Conservation (phyloP, 345 rosid species). For the Aquilaria sinensis region DNA sequence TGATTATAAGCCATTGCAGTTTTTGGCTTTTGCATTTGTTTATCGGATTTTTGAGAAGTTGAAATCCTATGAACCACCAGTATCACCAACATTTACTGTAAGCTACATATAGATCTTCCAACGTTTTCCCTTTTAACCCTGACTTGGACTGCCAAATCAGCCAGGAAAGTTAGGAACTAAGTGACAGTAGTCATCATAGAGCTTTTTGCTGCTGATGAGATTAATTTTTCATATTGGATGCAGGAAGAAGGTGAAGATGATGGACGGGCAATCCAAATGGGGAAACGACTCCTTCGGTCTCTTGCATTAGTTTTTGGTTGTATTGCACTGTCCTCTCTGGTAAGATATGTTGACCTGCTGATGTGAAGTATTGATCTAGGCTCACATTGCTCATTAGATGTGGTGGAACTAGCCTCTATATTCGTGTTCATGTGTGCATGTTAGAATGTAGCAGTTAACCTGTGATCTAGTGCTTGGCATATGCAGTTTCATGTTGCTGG, state of each 20-base stretch:
- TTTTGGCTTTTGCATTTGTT: slow-evolving; percentile 85
- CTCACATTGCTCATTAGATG: too few species aligned
- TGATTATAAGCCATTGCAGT: slow-evolving; percentile 92
- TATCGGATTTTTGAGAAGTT: slow-evolving; percentile 90
- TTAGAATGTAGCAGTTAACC: too few species aligned
- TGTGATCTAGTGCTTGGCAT: too few species aligned
- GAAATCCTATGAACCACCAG: slow-evolving; percentile 72
- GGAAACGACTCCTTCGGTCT: slow-evolving; percentile 85
- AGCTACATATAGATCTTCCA: slow-evolving; percentile 14
- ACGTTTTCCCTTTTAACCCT: not conserved
- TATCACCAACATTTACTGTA: slow-evolving; percentile 65
- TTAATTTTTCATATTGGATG: slow-evolving; percentile 25
- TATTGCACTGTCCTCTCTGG: slow-evolving; percentile 82
- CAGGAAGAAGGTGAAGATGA: slow-evolving; percentile 95
- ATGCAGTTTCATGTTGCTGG: too few species aligned
- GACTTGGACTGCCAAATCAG: too few species aligned
- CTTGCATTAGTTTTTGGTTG: slow-evolving; percentile 83
- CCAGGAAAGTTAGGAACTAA: too few species aligned
- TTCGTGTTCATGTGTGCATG: too few species aligned
- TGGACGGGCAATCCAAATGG: slow-evolving; percentile 66
- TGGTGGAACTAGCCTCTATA: too few species aligned
- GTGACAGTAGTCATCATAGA: not conserved
- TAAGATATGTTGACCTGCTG: slow-evolving; percentile 20
- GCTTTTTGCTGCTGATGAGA: not conserved
- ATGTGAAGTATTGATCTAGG: too few species aligned